Base-by-base conservation (phyloP, 2,329 filamentous ascomycete species). In the Colletotrichum sp. region DNA sequence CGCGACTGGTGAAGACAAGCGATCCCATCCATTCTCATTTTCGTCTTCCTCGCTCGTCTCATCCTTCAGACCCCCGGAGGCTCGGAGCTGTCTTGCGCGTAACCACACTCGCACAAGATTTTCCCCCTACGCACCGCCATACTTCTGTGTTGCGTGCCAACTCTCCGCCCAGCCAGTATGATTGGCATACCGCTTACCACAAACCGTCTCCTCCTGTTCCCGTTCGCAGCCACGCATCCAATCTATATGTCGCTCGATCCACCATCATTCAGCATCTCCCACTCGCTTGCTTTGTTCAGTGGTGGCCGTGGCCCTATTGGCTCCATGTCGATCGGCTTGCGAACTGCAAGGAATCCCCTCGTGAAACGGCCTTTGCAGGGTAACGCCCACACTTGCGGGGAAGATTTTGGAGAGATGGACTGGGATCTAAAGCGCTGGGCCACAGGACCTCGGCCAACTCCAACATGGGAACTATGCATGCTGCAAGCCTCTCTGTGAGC, bases 351-450 rank as follows among this genome's bases (percentile, higher is more conserved):
- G 72, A 64, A 58, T 36, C 26, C 36, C 60, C 60, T 64, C 67
- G 30, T 67, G 66, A 67, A 75, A 76, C 72, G 66, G 21, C 16
- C 48, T 74, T 32, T 65, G 71, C 65, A 70, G 48, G 65, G 74
- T 55, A 16, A 52, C 21, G n/a, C 34, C 38, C 43, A 76, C 60
- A 34, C 18, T 26, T 67, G 71, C 66, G 60, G 72, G 66, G 66
- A 24, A 55, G 48, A 73, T 36, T 69, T 24, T 43, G n/a, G 21
- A 64, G 16, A 38, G 64, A 52, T 60, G 43, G 48, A 65, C 58
- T 52, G 57, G 73, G 43, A 60, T 69, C 64, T 43, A 24, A 43
- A 24, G 21, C 55, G 38, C 30, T 58, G 63, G 69, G 28, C 55
- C 55, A 24, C 21, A 57, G 55, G 12, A 32, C 67, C 67, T 70